Evolutionary conservation across 78 protist genomes (phyloP), one percentile per base, ranked within the genome.

Genomic region (Pigoraptor vietnamica): DNA sequence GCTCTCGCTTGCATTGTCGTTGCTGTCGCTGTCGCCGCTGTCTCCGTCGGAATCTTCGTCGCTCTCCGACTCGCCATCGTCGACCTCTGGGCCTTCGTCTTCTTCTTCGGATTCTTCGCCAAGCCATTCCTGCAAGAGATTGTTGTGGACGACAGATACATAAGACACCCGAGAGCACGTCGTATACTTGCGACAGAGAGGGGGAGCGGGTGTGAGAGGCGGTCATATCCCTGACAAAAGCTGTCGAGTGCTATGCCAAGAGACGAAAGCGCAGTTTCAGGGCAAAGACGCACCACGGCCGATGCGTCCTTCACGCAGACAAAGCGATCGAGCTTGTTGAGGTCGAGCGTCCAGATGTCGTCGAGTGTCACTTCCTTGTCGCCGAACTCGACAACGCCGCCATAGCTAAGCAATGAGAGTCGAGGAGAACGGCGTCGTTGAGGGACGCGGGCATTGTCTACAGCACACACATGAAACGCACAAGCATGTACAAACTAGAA

Each of bases 331-430:
- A 84, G n/a, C 48, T 38, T 39, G 81, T 40, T 48, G 25, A 91
- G 38, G 90, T 91, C 88, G 25, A 91, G 39, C 81, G 40, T 0
- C 37, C 34, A 91, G 86, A 91, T 1, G 86, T 91, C 93, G 38
- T 36, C 39, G 37, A 91, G 81, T 24, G 93, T 91, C 32, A 91
- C 34, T 56, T 91, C 93, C 0, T n/a, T 39, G 40, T 34, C 38
- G 38, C 48, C 93, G 19, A 0, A 29, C 81, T 91, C 93, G 25
- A 86, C 40, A 29, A 84, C 79, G 33, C 93, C 93, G n/a, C 93
- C 93, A 14, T 48, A 48, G 14, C 67, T 48, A 48, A 14, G 14
- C 6, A 6, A 48, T 21, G 67, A 48, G 14, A 48, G 14, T 48
- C 29, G 29, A 48, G 29, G 14, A 48, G 29, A 48, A 48, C 67